phyloP scores from a whole-genome alignment of 2,329 filamentous ascomycete genomes.

The Pseudophaeomoniella oleicola region DNA sequence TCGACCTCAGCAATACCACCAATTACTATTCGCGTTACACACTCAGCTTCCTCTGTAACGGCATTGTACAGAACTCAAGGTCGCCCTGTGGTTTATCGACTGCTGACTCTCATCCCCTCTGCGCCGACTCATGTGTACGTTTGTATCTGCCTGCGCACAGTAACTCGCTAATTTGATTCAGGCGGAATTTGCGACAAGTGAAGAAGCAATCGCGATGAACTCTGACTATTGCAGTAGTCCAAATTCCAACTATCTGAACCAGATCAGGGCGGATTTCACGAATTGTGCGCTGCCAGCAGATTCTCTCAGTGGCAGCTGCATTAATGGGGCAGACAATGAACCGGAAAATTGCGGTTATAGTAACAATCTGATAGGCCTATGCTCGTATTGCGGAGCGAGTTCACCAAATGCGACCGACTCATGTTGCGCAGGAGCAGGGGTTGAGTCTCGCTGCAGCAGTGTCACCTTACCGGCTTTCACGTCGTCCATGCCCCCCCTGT shows the following conservation, averaged over 20 bases:
- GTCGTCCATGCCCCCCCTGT: slow-evolving; percentile 38
- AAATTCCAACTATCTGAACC: slow-evolving; percentile 48
- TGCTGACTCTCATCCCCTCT: slow-evolving; percentile 58
- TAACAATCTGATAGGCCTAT: slow-evolving; percentile 58
- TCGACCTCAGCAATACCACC: slow-evolving; percentile 65
- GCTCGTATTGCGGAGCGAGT: slow-evolving; percentile 70
- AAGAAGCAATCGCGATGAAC: slow-evolving; percentile 70
- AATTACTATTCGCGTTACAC: slow-evolving; percentile 88
- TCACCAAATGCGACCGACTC: slow-evolving; percentile 88
- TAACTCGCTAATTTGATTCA: slow-evolving; percentile 22
- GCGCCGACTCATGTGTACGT: slow-evolving; percentile 75
- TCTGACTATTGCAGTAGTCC: slow-evolving; percentile 55
- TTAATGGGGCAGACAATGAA: slow-evolving; percentile 67
- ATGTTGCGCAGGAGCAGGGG: slow-evolving; percentile 74
- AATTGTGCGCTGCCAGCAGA: slow-evolving; percentile 74
- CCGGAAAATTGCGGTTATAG: slow-evolving; percentile 74
- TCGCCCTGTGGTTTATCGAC: slow-evolving; percentile 50
- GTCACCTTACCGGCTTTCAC: slow-evolving; percentile 65
- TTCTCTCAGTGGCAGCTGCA: slow-evolving; percentile 60
- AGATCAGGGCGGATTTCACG: slow-evolving; percentile 85
- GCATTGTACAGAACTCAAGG: slow-evolving; percentile 81
- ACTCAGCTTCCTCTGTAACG: slow-evolving; percentile 81
- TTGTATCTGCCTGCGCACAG: slow-evolving; percentile 1
- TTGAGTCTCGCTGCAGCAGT: slow-evolving; percentile 55
- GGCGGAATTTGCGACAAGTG: slow-evolving; percentile 76